Base-by-base conservation (phyloP, 2,329 filamentous ascomycete species). In the Colletotrichum sp. region DNA sequence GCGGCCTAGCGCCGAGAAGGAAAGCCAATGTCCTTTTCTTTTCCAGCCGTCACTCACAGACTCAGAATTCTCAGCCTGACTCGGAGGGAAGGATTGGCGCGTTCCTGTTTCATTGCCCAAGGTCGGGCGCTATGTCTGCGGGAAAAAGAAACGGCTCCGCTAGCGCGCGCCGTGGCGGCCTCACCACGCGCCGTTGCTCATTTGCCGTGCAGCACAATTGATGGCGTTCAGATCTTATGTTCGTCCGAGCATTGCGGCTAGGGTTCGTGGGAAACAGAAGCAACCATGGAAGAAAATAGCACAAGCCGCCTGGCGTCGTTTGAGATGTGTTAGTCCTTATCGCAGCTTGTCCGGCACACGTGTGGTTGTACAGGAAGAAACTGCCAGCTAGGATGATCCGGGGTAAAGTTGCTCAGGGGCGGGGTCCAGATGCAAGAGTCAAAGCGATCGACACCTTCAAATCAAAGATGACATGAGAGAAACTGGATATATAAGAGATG, bases 401-500 rank as follows among this genome's bases (percentile, higher is more conserved):
- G 73, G 73, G 73, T 75, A 73, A 21, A 18, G 58, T 32, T 15
- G 58, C 34, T 75, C 70, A 73, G 64, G 64, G 56, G 43, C 43
- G 43, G 43, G 73, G 52, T 34, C 13, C 38, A 62, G 56, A 48
- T 15, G 48, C 16, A 68, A 24, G 12, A 68, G 73, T 72, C 72
- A 64, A 38, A 72, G 64, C 58, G 65, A 68, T 60, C 58, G 15
- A 73, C 12, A 18, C 64, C 13, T 34, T 21, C 24, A 65, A 56
- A 15, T 21, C 12, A 32, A 38, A 61, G 32, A 60, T 56, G 21
- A 12, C 70, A 68, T n/a, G 64, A 62, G 66, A 52, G 6, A 16
- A n/a, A 26, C 24, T 8, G 36, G 70, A 69, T 73, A 75, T 75
- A 75, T 73, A 75, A 73, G 56, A 56, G 36, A n/a, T 18, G 58